Conservation (phyloP, 1,139 yeast genomes). For the Kurtzmaniella quercitrusa region DNA sequence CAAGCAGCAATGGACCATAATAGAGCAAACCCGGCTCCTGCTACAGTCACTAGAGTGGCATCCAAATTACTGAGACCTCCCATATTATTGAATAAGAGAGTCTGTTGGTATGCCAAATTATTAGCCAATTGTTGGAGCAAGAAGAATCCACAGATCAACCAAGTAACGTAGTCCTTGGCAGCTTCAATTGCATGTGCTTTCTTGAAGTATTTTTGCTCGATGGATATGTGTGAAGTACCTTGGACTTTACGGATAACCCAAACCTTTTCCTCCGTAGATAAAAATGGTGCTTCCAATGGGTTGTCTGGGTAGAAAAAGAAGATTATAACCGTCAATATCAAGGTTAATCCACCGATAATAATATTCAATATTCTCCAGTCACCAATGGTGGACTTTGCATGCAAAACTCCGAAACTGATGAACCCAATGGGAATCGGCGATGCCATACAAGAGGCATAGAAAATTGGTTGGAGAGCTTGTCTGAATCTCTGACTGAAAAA, state of each 20-base stretch:
- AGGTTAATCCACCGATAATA: constrained; percentile 40
- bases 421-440: constrained; percentile 42
- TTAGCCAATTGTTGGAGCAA: constrained; percentile 43
- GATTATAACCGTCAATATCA: constrained; percentile 23
- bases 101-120: constrained; percentile 45
- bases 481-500: constrained; percentile 38
- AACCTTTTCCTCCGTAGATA: constrained; percentile 35
- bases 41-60: constrained; percentile 50
- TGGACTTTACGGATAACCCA: constrained; percentile 42
- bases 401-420: constrained; percentile 40
- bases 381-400: constrained; percentile 21
- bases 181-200: constrained; percentile 40
- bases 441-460: constrained; percentile 42
- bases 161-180: constrained; percentile 42
- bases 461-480: constrained; percentile 38
- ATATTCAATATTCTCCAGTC: constrained; percentile 38
- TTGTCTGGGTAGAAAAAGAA: constrained; percentile 39
- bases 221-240: constrained; percentile 34
- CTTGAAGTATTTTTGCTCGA: constrained; percentile 42
- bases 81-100: constrained; percentile 35
- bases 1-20: constrained; percentile 28
- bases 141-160: constrained; percentile 37
- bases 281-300: constrained; percentile 35
- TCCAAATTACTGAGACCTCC: constrained; percentile 39
- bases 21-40: constrained; percentile 42